phyloP scores from a whole-genome alignment of 352 stramenopile genomes.

The Blastocystis sp. region DNA sequence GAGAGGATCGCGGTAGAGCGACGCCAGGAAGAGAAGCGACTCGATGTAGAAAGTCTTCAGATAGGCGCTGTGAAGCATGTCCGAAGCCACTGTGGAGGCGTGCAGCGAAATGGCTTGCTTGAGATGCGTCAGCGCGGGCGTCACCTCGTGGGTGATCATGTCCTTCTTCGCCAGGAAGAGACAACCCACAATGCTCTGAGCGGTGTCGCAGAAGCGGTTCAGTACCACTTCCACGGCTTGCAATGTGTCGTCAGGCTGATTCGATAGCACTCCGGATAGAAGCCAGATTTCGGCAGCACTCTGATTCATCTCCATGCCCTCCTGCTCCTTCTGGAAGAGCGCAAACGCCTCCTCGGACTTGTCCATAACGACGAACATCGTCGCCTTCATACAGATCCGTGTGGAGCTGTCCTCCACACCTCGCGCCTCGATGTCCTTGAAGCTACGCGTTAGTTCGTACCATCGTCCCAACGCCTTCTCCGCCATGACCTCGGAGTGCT shows the following conservation, averaged over 20 bases:
- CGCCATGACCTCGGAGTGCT: background rate
- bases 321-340: background rate
- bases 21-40: background rate
- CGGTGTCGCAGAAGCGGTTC: background rate
- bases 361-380: background rate
- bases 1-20: background rate
- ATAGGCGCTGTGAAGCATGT: background rate
- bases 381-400: background rate
- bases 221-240: background rate
- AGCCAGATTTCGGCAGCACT: too few relatives aligned
- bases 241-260: background rate
- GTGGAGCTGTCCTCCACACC: background rate
- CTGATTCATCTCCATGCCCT: background rate
- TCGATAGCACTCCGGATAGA: background rate
- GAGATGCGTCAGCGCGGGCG: background rate
- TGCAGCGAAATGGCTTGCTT: background rate
- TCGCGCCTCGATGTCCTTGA: background rate
- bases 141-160: too few relatives aligned
- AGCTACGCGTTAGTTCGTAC: background rate
- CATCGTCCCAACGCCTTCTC: background rate
- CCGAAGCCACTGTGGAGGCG: background rate
- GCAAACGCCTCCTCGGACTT: background rate
- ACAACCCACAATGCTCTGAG: background rate
- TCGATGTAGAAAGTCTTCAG: background rate
- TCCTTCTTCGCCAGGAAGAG: background rate